Conservation (phyloP, 1,284 basidiomycete species). For the Marasmius oreades region DNA sequence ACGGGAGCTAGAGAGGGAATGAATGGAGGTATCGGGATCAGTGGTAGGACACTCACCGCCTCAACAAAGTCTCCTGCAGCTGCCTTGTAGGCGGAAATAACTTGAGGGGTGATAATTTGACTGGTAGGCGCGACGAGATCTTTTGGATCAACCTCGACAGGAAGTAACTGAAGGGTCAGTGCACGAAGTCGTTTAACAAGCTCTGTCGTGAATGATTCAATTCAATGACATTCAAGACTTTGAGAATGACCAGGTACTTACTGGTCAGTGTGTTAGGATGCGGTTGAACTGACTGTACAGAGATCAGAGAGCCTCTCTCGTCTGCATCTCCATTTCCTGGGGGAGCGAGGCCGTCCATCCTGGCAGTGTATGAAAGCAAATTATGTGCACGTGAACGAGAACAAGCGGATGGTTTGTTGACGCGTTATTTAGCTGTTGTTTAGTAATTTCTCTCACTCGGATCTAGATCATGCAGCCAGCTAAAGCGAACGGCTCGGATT, state of each 20-base stretch:
- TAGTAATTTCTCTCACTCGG: not conserved
- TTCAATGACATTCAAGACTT: constrained; percentile 1
- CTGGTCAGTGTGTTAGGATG: constrained; percentile 72
- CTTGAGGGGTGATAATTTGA: constrained; percentile 67
- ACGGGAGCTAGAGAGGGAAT: constrained; percentile 55
- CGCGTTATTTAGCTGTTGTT: constrained; percentile 4
- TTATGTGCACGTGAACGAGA: not conserved
- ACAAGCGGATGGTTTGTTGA: constrained; percentile 1
- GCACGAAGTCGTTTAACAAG: constrained; percentile 79
- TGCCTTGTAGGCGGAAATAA: constrained; percentile 59
- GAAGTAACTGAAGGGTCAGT: constrained; percentile 74
- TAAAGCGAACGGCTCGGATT: not conserved
- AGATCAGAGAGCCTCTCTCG: constrained; percentile 45
- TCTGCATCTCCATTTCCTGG: constrained; percentile 26
- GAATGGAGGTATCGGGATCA: constrained; percentile 1
- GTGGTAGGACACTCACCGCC: constrained; percentile 49
- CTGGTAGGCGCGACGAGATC: constrained; percentile 64
- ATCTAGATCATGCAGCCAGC: not conserved
- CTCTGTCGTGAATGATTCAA: constrained; percentile 38
- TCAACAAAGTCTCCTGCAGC: constrained; percentile 79
- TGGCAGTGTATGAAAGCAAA: not conserved
- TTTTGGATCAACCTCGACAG: constrained; percentile 70
- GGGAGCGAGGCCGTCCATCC: constrained; percentile 32
- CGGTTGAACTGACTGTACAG: constrained; percentile 47
- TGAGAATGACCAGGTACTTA: constrained; percentile 30